Evolutionary conservation across 306 rosid genomes (phyloP).

Genomic region (Vachellia collinsii): DNA sequence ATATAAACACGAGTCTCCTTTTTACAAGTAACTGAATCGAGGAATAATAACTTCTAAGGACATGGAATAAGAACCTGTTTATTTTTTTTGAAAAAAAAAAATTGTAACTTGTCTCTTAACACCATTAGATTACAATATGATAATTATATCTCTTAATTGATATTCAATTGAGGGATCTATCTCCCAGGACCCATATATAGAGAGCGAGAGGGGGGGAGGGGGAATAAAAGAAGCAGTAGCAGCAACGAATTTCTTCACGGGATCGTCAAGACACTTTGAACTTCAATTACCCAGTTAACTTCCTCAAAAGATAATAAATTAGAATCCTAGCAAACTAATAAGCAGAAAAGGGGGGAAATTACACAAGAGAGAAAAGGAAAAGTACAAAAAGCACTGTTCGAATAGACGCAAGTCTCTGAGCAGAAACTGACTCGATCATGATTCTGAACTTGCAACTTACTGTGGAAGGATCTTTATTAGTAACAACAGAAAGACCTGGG

Average conservation of each 20-base stretch:
- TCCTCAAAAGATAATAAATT: slow-evolving; percentile 1
- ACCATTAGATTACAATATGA: too few relatives aligned
- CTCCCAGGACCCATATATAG: too few relatives aligned
- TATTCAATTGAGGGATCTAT: too few relatives aligned
- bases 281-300: not conserved
- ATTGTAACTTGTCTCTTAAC: too few relatives aligned
- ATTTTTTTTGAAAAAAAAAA: too few relatives aligned
- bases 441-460: slow-evolving; percentile 66
- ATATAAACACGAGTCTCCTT: not conserved
- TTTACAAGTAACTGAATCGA: not conserved
- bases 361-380: slow-evolving; percentile 45
- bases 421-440: slow-evolving; percentile 62
- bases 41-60: too few relatives aligned
- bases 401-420: slow-evolving; percentile 40
- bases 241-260: slow-evolving; percentile 7
- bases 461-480: slow-evolving; percentile 65
- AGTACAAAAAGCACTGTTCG: slow-evolving; percentile 41
- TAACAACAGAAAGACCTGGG: slow-evolving; percentile 66
- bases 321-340: slow-evolving; percentile 8
- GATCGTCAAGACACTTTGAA: slow-evolving; percentile 13
- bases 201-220: too few relatives aligned
- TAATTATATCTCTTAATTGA: too few relatives aligned
- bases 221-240: not conserved
- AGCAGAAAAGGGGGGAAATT: slow-evolving; percentile 23
- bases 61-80: too few relatives aligned